Conservation (phyloP, 2,329 filamentous ascomycete genomes). For the Botrytis porri region DNA sequence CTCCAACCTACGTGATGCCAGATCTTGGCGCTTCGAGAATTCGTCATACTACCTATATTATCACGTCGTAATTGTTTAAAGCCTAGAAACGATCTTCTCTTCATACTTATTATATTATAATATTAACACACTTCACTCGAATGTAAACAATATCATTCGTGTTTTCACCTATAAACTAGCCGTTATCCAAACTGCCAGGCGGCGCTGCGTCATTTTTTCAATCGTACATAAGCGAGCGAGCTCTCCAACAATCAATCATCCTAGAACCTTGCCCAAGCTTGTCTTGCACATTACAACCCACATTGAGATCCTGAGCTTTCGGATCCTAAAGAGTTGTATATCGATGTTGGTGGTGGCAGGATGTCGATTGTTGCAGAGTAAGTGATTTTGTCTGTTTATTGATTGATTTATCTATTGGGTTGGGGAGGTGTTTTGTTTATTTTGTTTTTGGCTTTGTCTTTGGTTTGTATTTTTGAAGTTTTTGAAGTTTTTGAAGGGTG, state of each 20-base stretch:
- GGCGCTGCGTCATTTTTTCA: neutral
- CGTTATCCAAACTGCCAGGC: too few relatives aligned
- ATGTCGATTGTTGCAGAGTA: conserved; percentile 50
- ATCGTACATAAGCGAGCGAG: conserved; percentile 1
- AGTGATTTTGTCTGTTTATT: too few relatives aligned
- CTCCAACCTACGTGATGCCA: neutral
- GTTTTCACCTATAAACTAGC: neutral
- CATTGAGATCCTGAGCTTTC: neutral
- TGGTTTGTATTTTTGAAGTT: neutral
- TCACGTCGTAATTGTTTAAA: too few relatives aligned
- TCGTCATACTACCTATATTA: neutral
- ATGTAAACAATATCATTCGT: neutral
- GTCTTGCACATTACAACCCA: neutral
- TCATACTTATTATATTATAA: neutral
- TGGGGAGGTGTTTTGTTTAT: neutral
- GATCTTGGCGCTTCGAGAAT: neutral
- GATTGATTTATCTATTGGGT: neutral
- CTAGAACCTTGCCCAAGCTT: conserved; percentile 5
- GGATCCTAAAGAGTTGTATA: neutral
- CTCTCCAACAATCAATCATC: neutral
- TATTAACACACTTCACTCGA: neutral
- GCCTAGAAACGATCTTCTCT: neutral
- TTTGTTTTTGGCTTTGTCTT: neutral
- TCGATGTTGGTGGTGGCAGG: conserved; percentile 26
- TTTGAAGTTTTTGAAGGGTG: neutral